Percentiles rank a stretch among this genome's conserved stretches.
Conservation (phyloP, 2,329 filamentous ascomycete genomes). For the Pseudogymnoascus pannorum region DNA sequence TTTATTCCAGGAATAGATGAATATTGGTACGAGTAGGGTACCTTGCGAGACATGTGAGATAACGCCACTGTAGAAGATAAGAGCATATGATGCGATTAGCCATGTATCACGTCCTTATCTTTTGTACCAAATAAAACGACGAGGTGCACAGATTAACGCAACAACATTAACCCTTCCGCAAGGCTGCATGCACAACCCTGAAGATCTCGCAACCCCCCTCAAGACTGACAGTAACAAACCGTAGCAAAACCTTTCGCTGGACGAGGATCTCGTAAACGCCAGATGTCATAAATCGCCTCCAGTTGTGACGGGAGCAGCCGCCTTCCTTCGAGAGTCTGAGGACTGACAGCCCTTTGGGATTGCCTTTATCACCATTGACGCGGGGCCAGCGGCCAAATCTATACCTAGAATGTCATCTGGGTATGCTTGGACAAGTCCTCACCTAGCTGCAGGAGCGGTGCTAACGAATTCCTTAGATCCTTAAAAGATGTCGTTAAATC, state of each 20-base stretch:
- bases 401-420: slow-evolving; percentile 1
- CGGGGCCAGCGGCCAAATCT: background rate
- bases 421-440: background rate
- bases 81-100: slow-evolving; percentile 8
- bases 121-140: background rate
- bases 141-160: background rate
- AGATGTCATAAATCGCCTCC: background rate
- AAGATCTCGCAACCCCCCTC: background rate
- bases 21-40: background rate
- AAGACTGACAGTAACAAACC: background rate
- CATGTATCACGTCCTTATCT: slow-evolving; percentile 4
- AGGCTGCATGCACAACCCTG: background rate
- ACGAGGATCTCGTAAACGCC: background rate
- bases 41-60: background rate
- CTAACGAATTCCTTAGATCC: slow-evolving; percentile 18
- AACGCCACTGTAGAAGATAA: background rate
- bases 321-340: background rate
- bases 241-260: background rate
- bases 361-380: background rate
- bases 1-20: background rate
- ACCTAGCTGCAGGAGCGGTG: background rate
- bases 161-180: slow-evolving; percentile 3
- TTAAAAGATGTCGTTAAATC: slow-evolving; percentile 54
- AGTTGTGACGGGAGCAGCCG: slow-evolving; percentile 4
- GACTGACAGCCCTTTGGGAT: background rate